These are phyloP conservation scores for Rhododendron griersonianum DNA, from an alignment of 148 eudicot species.

Conservation along the genomic window DNA sequence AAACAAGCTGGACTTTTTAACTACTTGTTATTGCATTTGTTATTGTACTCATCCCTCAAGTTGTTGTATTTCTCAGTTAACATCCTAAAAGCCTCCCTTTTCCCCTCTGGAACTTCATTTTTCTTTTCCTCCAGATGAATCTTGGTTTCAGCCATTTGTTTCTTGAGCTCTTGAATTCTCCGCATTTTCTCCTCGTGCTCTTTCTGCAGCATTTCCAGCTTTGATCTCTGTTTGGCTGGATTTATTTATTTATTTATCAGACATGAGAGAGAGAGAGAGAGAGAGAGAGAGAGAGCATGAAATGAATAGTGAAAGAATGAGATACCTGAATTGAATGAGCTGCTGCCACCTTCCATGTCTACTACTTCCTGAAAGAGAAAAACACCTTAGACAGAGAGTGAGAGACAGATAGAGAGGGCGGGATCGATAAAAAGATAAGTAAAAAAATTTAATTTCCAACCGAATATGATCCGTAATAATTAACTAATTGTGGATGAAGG, in stretches of 20 bases:
- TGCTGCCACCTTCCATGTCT: constrained; percentile 8
- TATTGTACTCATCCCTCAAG: constrained; percentile 23
- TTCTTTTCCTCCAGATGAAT: constrained; percentile 18
- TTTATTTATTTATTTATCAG: too few species aligned
- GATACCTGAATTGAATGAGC: constrained; percentile 1
- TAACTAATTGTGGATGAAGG: too few species aligned
- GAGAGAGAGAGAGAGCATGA: too few species aligned
- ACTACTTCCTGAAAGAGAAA: background rate
- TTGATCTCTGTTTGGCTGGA: background rate
- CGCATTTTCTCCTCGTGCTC: constrained; percentile 22
- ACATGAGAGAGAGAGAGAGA: too few species aligned
- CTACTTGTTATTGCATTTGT: background rate
- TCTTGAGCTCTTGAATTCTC: constrained; percentile 37
- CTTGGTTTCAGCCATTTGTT: constrained; percentile 27
- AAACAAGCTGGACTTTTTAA: background rate
- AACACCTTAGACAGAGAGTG: background rate
- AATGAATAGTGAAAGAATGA: background rate
- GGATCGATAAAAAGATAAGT: background rate
- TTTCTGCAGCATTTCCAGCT: constrained; percentile 28
- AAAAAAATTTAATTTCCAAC: too few species aligned
- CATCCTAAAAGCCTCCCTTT: constrained; percentile 19
- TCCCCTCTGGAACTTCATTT: constrained; percentile 21
- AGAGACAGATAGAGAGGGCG: background rate
- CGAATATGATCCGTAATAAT: too few species aligned
- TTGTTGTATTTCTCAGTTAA: constrained; percentile 28